Percentiles rank a stretch among this genome's conserved stretches.
phyloP scores from a whole-genome alignment of 2,329 filamentous ascomycete species.

The Hymenotorrendiella dingleyae region DNA sequence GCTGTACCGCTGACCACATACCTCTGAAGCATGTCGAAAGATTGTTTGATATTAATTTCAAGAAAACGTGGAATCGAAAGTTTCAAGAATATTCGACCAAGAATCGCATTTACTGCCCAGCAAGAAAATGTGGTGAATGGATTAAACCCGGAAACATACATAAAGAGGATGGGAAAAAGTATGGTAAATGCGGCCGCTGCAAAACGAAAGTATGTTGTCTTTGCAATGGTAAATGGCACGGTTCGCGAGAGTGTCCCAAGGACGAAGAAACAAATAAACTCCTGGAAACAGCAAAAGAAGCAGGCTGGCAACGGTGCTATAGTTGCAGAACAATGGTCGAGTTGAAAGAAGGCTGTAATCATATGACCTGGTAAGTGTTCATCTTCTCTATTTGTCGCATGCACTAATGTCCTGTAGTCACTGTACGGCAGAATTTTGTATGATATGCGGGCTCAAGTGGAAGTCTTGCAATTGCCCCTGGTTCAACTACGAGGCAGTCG shows the following conservation, averaged over 20 bases:
- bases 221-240: conserved; percentile 73
- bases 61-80: conserved; percentile 73
- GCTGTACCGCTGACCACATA: conserved; percentile 69
- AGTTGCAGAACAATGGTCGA: conserved; percentile 71
- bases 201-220: conserved; percentile 66
- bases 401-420: conserved; percentile 42
- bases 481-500: conserved; percentile 59
- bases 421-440: conserved; percentile 81
- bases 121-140: conserved; percentile 67
- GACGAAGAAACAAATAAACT: conserved; percentile 61
- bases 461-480: conserved; percentile 77
- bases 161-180: conserved; percentile 53
- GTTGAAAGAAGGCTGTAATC: conserved; percentile 76
- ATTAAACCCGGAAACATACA: conserved; percentile 68
- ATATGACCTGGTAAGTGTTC: conserved; percentile 73
- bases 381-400: neutral
- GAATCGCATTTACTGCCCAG: conserved; percentile 74
- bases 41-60: conserved; percentile 69
- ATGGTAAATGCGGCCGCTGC: conserved; percentile 66
- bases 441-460: conserved; percentile 77
- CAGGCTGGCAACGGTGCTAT: conserved; percentile 72
- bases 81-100: conserved; percentile 69
- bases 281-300: conserved; percentile 58
- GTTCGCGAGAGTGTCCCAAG: conserved; percentile 60
- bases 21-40: conserved; percentile 69